Evolutionary conservation across 495 filamentous ascomycete genomes (phyloP).

Genomic region (Penicillium subrubescens): DNA sequence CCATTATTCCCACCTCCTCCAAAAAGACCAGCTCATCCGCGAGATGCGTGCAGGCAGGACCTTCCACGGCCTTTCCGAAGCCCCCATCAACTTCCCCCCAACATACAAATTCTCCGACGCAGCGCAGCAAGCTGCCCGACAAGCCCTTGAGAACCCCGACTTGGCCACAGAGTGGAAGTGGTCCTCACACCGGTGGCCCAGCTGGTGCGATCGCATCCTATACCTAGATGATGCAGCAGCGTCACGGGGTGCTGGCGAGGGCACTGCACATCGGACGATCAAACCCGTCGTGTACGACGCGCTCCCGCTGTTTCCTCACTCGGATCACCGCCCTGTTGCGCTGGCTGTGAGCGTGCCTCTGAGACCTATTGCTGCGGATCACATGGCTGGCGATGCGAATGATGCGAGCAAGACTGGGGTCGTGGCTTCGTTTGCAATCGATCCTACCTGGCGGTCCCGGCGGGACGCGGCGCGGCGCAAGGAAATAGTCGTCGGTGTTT

Average conservation of each 20-base stretch:
- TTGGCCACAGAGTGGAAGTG: constrained; percentile 65
- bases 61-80: constrained; percentile 76
- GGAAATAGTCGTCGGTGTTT: constrained; percentile 60
- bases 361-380: constrained; percentile 26
- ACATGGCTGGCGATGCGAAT: not conserved
- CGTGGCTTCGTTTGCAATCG: constrained; percentile 55
- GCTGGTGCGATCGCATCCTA: constrained; percentile 92
- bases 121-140: constrained; percentile 41
- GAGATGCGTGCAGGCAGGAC: constrained; percentile 66
- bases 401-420: constrained; percentile 24
- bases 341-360: constrained; percentile 64
- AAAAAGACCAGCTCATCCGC: constrained; percentile 72
- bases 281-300: constrained; percentile 64
- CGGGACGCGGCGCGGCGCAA: constrained; percentile 53
- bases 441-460: constrained; percentile 51
- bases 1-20: constrained; percentile 65
- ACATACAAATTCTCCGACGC: constrained; percentile 80
- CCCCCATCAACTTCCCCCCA: constrained; percentile 76
- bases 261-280: constrained; percentile 32
- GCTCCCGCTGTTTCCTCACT: constrained; percentile 71
- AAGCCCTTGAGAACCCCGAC: constrained; percentile 24
- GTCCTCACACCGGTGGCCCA: constrained; percentile 80
- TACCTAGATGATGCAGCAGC: constrained; percentile 67
- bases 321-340: constrained; percentile 84
- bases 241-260: constrained; percentile 40